Evolutionary conservation across 768 basidiomycete genomes (phyloP).

Genomic region (Suillus subaureus): DNA sequence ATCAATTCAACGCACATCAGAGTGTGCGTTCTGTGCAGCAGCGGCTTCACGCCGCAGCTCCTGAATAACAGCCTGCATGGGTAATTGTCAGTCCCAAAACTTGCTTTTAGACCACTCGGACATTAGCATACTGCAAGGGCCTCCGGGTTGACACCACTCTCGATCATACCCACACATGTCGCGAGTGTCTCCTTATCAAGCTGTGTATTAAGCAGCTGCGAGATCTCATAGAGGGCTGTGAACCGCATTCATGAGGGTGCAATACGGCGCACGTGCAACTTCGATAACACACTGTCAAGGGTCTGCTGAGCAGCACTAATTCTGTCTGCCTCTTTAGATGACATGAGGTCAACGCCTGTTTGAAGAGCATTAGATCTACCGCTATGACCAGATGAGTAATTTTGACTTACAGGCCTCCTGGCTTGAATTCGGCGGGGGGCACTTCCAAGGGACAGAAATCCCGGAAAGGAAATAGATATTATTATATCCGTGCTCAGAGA

Average conservation of each 20-base stretch:
- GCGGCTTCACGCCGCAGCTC: slow-evolving; percentile 77
- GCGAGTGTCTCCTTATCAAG: slow-evolving; percentile 91
- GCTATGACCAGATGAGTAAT: neutral
- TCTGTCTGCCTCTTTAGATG: slow-evolving; percentile 58
- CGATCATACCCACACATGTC: slow-evolving; percentile 90
- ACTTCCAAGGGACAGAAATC: neutral
- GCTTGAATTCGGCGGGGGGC: neutral
- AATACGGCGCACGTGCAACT: slow-evolving; percentile 1
- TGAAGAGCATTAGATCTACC: neutral
- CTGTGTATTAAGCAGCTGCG: slow-evolving; percentile 84
- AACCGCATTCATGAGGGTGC: slow-evolving; percentile 14
- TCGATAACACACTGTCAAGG: slow-evolving; percentile 58
- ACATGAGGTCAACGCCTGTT: slow-evolving; percentile 23
- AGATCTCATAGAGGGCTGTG: slow-evolving; percentile 83
- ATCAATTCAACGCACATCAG: slow-evolving; percentile 29
- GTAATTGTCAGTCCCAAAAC: neutral
- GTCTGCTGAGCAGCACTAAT: slow-evolving; percentile 69
- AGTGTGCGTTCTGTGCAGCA: slow-evolving; percentile 26
- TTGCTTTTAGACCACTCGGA: neutral
- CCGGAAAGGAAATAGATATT: neutral
- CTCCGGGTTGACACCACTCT: slow-evolving; percentile 90
- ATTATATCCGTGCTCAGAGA: neutral
- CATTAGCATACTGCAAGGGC: slow-evolving; percentile 73
- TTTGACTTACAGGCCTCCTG: neutral
- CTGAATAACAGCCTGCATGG: slow-evolving; percentile 73